A percentile compares a stretch with the other conserved stretches of the same genome.
phyloP scores from a whole-genome alignment of 441 rosid genomes.

The Corymbia citriodora region DNA sequence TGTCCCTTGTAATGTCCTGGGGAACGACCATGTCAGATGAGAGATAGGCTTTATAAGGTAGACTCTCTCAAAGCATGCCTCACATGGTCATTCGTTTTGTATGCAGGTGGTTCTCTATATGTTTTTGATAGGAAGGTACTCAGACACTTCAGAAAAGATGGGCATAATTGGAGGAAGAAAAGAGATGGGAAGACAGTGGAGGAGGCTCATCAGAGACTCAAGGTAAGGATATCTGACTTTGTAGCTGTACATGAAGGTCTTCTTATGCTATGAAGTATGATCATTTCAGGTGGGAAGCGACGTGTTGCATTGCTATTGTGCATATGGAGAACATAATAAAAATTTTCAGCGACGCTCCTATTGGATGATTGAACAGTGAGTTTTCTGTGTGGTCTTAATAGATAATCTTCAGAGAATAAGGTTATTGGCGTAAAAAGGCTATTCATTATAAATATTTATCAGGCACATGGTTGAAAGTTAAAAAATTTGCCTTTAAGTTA shows the following conservation, averaged over 20 bases:
- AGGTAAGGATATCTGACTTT: conserved; percentile 36
- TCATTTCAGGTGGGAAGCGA: conserved; percentile 82
- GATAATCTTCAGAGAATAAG: background rate
- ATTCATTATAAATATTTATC: background rate
- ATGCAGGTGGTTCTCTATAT: conserved; percentile 91
- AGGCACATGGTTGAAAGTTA: background rate
- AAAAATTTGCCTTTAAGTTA: background rate
- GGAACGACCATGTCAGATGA: background rate
- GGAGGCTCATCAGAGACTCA: conserved; percentile 98
- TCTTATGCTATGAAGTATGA: background rate
- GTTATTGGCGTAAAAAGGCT: background rate
- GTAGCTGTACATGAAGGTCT: background rate
- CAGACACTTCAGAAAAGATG: conserved; percentile 93
- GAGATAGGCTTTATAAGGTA: background rate
- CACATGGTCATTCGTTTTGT: background rate
- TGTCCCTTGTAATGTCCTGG: background rate
- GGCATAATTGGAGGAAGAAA: conserved; percentile 98
- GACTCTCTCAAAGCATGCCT: background rate
- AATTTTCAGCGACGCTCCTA: conserved; percentile 92
- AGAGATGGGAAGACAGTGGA: conserved; percentile 91
- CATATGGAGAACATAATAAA: conserved; percentile 89
- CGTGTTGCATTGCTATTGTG: conserved; percentile 95
- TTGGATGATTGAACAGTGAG: conserved; percentile 99
- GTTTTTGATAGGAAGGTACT: conserved; percentile 90
- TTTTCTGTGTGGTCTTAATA: conserved; percentile 1